Conservation (phyloP, 257 asterid species). For the Solanum medicagineum region DNA sequence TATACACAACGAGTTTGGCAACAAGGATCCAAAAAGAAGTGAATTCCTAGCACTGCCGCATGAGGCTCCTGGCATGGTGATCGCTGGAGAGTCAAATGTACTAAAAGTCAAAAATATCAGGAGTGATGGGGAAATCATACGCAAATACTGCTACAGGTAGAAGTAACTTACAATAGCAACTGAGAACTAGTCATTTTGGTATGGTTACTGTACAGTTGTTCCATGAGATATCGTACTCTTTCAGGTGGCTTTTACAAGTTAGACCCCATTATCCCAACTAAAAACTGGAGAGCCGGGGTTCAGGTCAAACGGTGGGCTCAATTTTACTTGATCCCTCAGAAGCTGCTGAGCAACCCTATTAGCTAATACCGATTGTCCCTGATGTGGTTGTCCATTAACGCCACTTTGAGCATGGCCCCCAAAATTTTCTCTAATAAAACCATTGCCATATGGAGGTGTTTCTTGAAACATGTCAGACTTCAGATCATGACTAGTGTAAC, state of each 20-base stretch:
- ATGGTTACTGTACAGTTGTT: neutral
- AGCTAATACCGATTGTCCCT: constrained; percentile 27
- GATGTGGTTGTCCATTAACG: constrained; percentile 14
- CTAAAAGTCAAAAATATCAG: neutral
- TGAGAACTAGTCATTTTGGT: neutral
- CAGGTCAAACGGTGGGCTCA: constrained; percentile 12
- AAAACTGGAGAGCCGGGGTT: constrained; percentile 10
- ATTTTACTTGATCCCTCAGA: constrained; percentile 22
- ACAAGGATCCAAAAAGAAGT: neutral
- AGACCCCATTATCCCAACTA: constrained; percentile 9
- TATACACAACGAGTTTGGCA: neutral
- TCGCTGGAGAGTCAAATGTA: neutral
- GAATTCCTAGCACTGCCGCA: neutral
- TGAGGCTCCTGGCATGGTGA: neutral
- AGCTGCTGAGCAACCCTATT: constrained; percentile 38
- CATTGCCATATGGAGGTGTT: constrained; percentile 16
- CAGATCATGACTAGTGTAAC: constrained; percentile 9
- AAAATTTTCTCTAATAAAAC: constrained; percentile 9
- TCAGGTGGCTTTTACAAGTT: constrained; percentile 1
- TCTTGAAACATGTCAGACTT: constrained; percentile 31
- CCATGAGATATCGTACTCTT: neutral
- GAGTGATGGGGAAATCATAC: neutral
- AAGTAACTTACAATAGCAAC: neutral
- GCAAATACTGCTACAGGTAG: neutral
- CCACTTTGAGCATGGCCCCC: constrained; percentile 10